These are phyloP conservation scores for Pythium scleroteichum DNA, from an alignment of 352 stramenopile species.

Conservation along the genomic window DNA sequence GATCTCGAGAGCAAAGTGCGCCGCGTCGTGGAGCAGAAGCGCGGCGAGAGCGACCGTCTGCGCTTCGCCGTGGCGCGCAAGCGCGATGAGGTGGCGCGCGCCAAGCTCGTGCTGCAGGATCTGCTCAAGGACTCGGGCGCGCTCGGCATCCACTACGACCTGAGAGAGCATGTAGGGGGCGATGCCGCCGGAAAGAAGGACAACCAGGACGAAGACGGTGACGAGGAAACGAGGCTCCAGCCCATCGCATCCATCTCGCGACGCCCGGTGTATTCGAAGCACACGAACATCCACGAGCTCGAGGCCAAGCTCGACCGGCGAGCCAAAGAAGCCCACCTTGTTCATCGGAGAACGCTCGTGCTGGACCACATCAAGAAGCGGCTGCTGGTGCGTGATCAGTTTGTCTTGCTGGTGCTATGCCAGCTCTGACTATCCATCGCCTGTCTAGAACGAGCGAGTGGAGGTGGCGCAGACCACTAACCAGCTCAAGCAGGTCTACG, in stretches of 20 bases:
- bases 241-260: constrained; percentile 75
- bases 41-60: constrained; percentile 73
- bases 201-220: constrained; percentile 27
- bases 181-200: not conserved
- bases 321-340: constrained; percentile 55
- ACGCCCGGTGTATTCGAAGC: constrained; percentile 80
- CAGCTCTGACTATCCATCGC: no score
- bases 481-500: constrained; percentile 59
- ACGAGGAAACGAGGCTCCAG: constrained; percentile 60
- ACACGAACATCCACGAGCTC: constrained; percentile 79
- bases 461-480: constrained; percentile 57
- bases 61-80: constrained; percentile 66
- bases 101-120: constrained; percentile 67
- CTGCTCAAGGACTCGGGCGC: constrained; percentile 77
- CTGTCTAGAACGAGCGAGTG: constrained; percentile 58
- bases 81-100: constrained; percentile 61
- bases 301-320: constrained; percentile 63
- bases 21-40: constrained; percentile 81
- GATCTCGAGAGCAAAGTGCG: constrained; percentile 76
- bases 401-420: not conserved
- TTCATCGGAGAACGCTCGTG: constrained; percentile 63
- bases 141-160: constrained; percentile 60
- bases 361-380: constrained; percentile 84
- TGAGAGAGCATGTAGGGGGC: constrained; percentile 12
- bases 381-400: constrained; percentile 35